A percentile compares a stretch with the other conserved stretches of the same genome.
These are phyloP conservation scores for Chytridiales sp. DNA, from an alignment of 371 early-diverging fungal genomes.

Conservation along the genomic window DNA sequence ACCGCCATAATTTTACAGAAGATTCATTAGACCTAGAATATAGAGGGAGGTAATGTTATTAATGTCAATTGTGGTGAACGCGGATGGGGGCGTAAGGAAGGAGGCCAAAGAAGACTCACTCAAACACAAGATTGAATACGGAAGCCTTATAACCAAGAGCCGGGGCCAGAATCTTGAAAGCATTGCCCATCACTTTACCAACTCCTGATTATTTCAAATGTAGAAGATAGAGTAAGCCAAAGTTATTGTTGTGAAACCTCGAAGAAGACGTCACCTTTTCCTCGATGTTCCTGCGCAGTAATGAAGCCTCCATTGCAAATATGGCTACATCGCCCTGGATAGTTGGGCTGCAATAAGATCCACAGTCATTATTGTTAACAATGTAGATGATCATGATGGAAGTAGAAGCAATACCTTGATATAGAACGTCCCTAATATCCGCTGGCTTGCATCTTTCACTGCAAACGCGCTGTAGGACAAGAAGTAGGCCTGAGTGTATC, in stretches of 20 bases:
- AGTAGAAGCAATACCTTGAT: conserved; percentile 43
- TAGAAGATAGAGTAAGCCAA: background rate
- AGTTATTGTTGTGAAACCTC: background rate
- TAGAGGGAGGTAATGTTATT: conserved; percentile 15
- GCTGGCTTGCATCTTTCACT: conserved; percentile 24
- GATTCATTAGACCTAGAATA: conserved; percentile 54
- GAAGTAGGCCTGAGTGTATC: conserved; percentile 32
- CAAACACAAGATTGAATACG: conserved; percentile 80
- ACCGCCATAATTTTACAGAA: conserved; percentile 64
- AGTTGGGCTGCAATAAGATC: conserved; percentile 65
- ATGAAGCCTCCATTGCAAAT: conserved; percentile 78
- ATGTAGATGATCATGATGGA: background rate
- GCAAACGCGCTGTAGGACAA: conserved; percentile 35
- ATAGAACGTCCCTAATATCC: conserved; percentile 69
- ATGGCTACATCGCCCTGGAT: conserved; percentile 52
- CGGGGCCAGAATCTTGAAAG: conserved; percentile 64
- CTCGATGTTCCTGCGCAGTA: conserved; percentile 52
- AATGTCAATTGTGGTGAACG: too few relatives aligned
- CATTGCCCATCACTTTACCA: conserved; percentile 67
- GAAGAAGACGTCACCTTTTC: conserved; percentile 25
- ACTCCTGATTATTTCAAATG: conserved; percentile 43
- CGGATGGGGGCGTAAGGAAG: background rate
- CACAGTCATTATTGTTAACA: too few relatives aligned
- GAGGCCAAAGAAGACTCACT: background rate
- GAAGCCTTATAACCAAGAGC: conserved; percentile 70